phyloP scores from a whole-genome alignment of 2,329 filamentous ascomycete species.

The Periconia sp. region DNA sequence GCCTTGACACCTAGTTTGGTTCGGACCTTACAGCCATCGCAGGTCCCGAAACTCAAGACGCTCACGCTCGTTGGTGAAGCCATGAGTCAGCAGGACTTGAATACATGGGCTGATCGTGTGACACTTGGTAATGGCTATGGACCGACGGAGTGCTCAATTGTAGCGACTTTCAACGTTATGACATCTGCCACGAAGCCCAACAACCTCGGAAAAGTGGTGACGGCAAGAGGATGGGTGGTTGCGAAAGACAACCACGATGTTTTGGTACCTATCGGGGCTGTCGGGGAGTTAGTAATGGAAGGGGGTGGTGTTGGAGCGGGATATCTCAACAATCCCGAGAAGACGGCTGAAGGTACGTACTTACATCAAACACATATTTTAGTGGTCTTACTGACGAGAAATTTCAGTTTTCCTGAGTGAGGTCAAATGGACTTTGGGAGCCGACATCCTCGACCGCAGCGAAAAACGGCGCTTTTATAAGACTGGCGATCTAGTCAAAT shows the following conservation, averaged over 20 bases:
- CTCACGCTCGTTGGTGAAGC: slow-evolving; percentile 36
- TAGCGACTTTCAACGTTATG: slow-evolving; percentile 37
- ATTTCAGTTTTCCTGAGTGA: slow-evolving; percentile 19
- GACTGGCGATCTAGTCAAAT: slow-evolving; percentile 42
- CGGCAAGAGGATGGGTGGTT: slow-evolving; percentile 42
- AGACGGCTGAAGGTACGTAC: slow-evolving; percentile 19
- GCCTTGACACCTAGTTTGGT: slow-evolving; percentile 49
- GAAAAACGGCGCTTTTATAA: slow-evolving; percentile 28
- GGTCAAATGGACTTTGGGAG: slow-evolving; percentile 22
- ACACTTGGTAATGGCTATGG: slow-evolving; percentile 45
- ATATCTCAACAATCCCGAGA: slow-evolving; percentile 36
- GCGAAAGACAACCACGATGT: slow-evolving; percentile 35
- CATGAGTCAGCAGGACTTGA: slow-evolving; percentile 36
- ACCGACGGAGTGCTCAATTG: slow-evolving; percentile 41
- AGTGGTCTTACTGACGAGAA: no score
- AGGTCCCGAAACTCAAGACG: slow-evolving; percentile 28
- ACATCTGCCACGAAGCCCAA: slow-evolving; percentile 28
- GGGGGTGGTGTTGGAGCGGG: slow-evolving; percentile 35
- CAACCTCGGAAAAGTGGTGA: slow-evolving; percentile 38
- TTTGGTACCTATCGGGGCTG: slow-evolving; percentile 41
- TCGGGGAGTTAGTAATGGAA: slow-evolving; percentile 47
- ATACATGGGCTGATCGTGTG: slow-evolving; percentile 39
- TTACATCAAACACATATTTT: background rate
- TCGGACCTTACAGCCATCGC: slow-evolving; percentile 29
- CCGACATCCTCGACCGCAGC: slow-evolving; percentile 1